phyloP scores from a whole-genome alignment of 2,329 filamentous ascomycete genomes.

The Xylaria sp. region DNA sequence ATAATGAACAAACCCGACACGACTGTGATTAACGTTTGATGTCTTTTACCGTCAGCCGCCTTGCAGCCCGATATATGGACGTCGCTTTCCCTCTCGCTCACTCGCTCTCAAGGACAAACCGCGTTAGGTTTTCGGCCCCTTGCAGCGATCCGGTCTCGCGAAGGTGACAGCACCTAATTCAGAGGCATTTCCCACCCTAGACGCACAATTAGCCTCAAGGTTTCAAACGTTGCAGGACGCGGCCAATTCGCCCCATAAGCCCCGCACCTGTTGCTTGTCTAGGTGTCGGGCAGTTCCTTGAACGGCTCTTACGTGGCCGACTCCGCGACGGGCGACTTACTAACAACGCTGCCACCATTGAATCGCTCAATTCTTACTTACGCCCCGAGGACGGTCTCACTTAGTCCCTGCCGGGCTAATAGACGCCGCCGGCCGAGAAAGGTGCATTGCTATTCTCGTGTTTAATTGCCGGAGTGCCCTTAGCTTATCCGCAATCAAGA shows the following conservation, averaged over 20 bases:
- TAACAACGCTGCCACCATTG: neutral
- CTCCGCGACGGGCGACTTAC: conserved; percentile 4
- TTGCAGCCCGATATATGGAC: conserved; percentile 36
- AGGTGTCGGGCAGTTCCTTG: neutral
- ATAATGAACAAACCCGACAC: conserved; percentile 10
- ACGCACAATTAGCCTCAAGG: conserved; percentile 28
- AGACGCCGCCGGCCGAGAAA: conserved; percentile 1
- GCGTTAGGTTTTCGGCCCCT: conserved; percentile 22
- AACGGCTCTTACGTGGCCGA: conserved; percentile 10
- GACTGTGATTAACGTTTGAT: conserved; percentile 29
- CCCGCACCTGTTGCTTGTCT: conserved; percentile 8
- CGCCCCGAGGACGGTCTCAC: neutral
- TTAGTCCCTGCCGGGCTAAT: neutral
- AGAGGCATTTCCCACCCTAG: conserved; percentile 11
- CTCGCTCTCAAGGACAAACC: conserved; percentile 24
- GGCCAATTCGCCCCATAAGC: conserved; percentile 18
- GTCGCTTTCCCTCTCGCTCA: conserved; percentile 10
- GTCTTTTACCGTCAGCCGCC: conserved; percentile 26
- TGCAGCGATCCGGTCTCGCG: conserved; percentile 19
- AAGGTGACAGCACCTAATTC: conserved; percentile 10
- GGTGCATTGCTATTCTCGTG: neutral
- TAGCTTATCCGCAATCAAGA: conserved; percentile 7
- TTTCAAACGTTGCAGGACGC: conserved; percentile 29
- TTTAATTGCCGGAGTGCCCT: conserved; percentile 9
- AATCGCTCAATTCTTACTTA: neutral